Base-by-base conservation (phyloP, 176 grass and related monocot species). In the Rhynchospora pubera region DNA sequence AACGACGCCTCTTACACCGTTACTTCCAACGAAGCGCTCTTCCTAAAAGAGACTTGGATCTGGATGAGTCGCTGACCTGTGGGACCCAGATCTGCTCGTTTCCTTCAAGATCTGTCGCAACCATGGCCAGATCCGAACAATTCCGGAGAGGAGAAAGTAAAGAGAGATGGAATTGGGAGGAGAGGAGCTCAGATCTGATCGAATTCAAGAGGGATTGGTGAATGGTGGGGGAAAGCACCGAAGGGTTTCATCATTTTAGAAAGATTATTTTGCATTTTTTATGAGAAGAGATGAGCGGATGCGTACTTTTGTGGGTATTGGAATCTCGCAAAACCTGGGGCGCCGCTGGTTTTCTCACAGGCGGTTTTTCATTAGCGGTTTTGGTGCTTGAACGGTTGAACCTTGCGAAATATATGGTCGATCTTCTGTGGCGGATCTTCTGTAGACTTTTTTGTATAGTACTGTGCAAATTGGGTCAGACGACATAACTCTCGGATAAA, bases 171-270 rank as follows among this genome's bases (percentile, higher is more conserved):
- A 12, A 18, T 48, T 9, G 18, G 18, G 43, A 53, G 47, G 21
- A 10, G 22, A 75, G 5, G 5, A 28, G 72, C 48, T 24, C 71
- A 76, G 72, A 76, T 76, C 72, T 77, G 13, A 21, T 45, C 2
- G 39, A 14, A 14, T 14, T 56, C 13, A 39, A 5, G 44, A 32
- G 72, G 13, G 0, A 55, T 53, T 76, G 48, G 71, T 28, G 48
- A n/a, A n/a, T n/a, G n/a, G n/a, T n/a, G n/a, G n/a, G n/a, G n/a
- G n/a, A n/a, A n/a, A n/a, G 45, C 5, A 14, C 18, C 10, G 10
- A 7, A 55, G 50, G 71, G 14, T 77, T 77, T 77, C 72, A 77
- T 77, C 72, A 50, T 56, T 77, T 77, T 56, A 32, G 48, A 77
- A 56, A 55, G 47, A 56, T 77, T 77, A 30, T 77, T 77, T 9